These are phyloP conservation scores for Erodium texanum DNA, from an alignment of 441 rosid species.

Conservation along the genomic window DNA sequence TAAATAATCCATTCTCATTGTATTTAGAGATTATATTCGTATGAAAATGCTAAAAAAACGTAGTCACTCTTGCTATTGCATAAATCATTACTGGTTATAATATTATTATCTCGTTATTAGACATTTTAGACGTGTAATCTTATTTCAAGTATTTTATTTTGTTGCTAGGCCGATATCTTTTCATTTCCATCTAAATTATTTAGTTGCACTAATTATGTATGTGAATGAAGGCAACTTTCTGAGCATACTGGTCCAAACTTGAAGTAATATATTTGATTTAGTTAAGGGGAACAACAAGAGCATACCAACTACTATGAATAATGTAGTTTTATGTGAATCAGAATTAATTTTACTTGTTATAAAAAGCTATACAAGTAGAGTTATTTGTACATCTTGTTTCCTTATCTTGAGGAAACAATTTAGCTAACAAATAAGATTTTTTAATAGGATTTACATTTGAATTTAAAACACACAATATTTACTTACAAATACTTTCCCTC, in stretches of 20 bases:
- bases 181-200: neutral
- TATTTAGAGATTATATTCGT: neutral
- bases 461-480: no score
- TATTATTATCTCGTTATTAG: neutral
- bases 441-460: no score
- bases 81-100: neutral
- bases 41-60: neutral
- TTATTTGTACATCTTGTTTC: no score
- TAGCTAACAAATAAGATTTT: no score
- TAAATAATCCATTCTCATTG: neutral
- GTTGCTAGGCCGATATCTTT: neutral
- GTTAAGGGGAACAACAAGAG: neutral
- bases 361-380: no score
- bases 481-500: no score
- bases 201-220: neutral
- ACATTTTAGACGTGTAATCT: neutral
- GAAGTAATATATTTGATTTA: neutral
- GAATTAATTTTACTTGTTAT: no score
- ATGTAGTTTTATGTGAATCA: no score
- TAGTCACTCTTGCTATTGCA: neutral
- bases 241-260: neutral
- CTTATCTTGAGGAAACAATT: no score
- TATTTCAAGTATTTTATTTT: neutral
- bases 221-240: neutral
- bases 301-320: neutral